Percentiles rank a stretch among this genome's conserved stretches.
These are phyloP conservation scores for Quercus cerris DNA, from an alignment of 306 rosid genomes.

Conservation along the genomic window DNA sequence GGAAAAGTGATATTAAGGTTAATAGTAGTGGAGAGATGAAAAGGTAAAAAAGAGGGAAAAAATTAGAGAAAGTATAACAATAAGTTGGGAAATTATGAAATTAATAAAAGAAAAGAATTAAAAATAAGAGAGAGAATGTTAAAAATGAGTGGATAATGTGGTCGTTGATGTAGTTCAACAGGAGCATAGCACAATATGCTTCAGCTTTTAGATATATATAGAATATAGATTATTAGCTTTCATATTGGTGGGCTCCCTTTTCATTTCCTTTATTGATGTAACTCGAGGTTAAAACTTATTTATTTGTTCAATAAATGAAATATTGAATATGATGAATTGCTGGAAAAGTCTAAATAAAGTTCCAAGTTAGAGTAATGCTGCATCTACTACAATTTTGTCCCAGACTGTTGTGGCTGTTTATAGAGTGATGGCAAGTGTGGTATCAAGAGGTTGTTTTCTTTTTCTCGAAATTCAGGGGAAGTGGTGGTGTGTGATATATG, in stretches of 20 bases:
- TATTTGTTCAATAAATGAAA: neutral
- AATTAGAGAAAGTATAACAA: too few species aligned
- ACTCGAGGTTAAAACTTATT: neutral
- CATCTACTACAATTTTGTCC: too few species aligned
- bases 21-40: too few species aligned
- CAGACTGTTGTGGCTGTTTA: neutral
- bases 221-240: neutral
- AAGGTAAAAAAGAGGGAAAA: too few species aligned
- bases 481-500: neutral
- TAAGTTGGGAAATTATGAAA: too few species aligned
- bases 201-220: too few species aligned
- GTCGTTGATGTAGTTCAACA: too few species aligned
- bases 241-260: neutral
- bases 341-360: neutral
- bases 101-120: too few species aligned
- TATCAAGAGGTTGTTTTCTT: neutral
- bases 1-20: too few species aligned
- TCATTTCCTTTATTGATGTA: neutral
- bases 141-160: too few species aligned
- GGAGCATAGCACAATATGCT: rapidly evolving
- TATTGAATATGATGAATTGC: neutral
- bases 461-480: neutral
- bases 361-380: neutral
- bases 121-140: too few species aligned
- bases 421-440: neutral